Conservation (phyloP, 495 filamentous ascomycete genomes). For the Tuber microsphaerosporum region DNA sequence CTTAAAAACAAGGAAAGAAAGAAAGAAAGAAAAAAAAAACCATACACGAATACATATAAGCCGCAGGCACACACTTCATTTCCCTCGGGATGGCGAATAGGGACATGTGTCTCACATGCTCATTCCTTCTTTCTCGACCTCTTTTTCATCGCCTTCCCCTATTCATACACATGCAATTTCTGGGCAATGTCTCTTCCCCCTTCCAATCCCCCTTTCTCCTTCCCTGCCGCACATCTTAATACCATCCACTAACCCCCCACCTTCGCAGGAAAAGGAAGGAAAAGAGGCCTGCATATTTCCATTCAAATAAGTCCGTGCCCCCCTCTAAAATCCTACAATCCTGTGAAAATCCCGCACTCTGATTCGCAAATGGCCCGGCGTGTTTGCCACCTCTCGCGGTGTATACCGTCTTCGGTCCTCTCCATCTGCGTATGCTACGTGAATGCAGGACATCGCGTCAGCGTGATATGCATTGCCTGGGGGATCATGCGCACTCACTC, state of each 20-base stretch:
- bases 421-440: background rate
- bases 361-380: background rate
- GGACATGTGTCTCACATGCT: background rate
- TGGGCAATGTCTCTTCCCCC: background rate
- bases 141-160: background rate
- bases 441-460: background rate
- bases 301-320: constrained; percentile 1
- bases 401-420: background rate
- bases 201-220: background rate
- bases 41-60: background rate
- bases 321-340: background rate
- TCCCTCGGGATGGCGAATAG: background rate
- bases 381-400: background rate
- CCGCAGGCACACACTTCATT: background rate
- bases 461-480: background rate
- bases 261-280: background rate
- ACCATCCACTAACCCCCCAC: background rate
- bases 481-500: background rate
- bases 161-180: background rate
- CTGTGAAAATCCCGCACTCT: background rate
- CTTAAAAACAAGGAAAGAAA: background rate
- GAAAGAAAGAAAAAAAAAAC: too few species aligned
- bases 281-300: background rate
- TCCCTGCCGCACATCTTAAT: background rate
- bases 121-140: background rate